phyloP scores from a whole-genome alignment of 805 yeast genomes.

The Ogataea angusta region DNA sequence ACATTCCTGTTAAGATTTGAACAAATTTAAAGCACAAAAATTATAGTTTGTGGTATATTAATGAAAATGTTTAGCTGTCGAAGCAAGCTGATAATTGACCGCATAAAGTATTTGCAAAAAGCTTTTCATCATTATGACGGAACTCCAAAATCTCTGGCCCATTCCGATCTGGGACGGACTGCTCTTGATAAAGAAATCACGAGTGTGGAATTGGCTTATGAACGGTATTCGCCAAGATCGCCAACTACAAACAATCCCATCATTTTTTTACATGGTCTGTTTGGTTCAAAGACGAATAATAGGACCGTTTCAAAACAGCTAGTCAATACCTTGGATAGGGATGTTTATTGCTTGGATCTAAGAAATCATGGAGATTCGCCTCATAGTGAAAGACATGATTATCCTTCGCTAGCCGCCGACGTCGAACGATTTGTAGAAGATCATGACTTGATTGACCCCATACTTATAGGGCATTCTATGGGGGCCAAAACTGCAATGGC shows the following conservation, averaged over 20 bases:
- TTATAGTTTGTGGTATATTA: background rate
- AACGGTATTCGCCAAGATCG: constrained; percentile 32
- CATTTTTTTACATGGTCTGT: constrained; percentile 80
- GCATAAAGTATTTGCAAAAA: too few species aligned
- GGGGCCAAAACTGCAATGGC: constrained; percentile 97
- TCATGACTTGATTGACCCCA: constrained; percentile 44
- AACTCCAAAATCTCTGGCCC: constrained; percentile 23
- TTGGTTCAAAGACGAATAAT: constrained; percentile 82
- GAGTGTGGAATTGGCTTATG: constrained; percentile 55
- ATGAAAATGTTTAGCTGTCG: background rate
- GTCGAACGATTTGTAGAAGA: constrained; percentile 67
- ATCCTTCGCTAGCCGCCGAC: constrained; percentile 79
- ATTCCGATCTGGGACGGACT: constrained; percentile 15
- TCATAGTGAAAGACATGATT: constrained; percentile 65
- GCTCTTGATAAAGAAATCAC: constrained; percentile 37
- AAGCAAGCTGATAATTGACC: background rate
- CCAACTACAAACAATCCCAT: constrained; percentile 47
- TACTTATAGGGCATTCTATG: constrained; percentile 81
- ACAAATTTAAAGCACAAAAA: background rate
- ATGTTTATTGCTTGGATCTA: constrained; percentile 69
- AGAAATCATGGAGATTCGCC: constrained; percentile 95
- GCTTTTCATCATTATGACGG: constrained; percentile 24
- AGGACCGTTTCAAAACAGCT: constrained; percentile 69
- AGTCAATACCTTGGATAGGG: constrained; percentile 45
- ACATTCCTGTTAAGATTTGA: background rate